Conservation (phyloP, 306 rosid genomes). For the Delonix regia region DNA sequence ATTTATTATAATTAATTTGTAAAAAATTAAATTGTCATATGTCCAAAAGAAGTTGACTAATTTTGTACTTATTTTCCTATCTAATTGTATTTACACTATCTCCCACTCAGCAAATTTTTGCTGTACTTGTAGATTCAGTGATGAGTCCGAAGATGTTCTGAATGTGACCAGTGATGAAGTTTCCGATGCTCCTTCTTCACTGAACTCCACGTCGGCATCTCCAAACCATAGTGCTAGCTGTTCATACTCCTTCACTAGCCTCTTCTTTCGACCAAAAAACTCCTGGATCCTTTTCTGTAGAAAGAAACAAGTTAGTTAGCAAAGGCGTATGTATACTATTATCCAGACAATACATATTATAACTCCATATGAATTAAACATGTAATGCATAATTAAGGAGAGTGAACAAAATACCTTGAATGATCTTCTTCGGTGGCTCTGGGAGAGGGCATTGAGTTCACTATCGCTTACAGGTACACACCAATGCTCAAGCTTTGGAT, state of each 20-base stretch:
- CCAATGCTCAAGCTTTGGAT: slow-evolving; percentile 47
- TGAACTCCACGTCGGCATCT: neutral
- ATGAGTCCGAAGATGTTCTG: neutral
- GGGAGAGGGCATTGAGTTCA: slow-evolving; percentile 52
- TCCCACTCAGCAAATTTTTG: neutral
- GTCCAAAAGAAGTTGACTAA: no score
- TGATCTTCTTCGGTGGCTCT: slow-evolving; percentile 60
- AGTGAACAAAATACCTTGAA: slow-evolving; percentile 61
- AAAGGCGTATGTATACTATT: neutral
- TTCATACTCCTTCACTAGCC: neutral
- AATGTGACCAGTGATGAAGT: neutral
- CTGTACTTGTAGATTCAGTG: no score
- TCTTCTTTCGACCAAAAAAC: neutral
- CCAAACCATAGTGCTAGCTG: neutral
- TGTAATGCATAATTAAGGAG: neutral
- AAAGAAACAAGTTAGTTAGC: neutral
- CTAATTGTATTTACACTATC: neutral
- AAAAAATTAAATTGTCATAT: no score
- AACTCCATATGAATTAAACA: neutral
- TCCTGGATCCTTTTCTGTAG: neutral
- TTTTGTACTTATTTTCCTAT: no score
- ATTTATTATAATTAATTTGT: no score
- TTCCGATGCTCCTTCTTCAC: neutral
- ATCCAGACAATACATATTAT: no score
- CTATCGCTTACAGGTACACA: slow-evolving; percentile 57